Conservation (phyloP, 129 eudicot genomes). For the Kitagawia praeruptora region DNA sequence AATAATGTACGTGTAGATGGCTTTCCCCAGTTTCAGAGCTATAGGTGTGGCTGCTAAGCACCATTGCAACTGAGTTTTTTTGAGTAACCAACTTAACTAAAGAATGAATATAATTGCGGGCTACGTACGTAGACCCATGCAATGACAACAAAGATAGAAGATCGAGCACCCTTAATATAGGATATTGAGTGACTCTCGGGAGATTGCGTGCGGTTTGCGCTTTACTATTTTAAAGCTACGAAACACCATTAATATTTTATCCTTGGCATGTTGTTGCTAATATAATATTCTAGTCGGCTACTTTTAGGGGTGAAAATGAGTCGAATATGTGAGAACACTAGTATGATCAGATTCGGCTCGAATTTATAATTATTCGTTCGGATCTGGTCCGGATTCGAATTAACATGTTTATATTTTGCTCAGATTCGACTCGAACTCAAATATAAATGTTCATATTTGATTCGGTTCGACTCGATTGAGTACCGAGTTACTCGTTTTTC, state of each 20-base stretch:
- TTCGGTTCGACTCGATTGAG: too few species aligned
- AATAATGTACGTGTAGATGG: neutral
- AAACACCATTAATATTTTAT: neutral
- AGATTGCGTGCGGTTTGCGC: neutral
- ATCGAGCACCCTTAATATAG: neutral
- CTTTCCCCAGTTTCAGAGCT: neutral
- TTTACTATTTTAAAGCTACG: neutral
- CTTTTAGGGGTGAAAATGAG: too few species aligned
- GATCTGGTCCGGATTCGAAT: too few species aligned
- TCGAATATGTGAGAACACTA: too few species aligned
- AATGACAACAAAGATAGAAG: constrained; percentile 2
- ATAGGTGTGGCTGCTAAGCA: neutral
- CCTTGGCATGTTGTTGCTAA: too few species aligned
- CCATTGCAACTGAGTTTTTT: neutral
- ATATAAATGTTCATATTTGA: too few species aligned
- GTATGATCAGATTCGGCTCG: too few species aligned
- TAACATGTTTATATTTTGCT: too few species aligned
- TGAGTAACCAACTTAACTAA: neutral
- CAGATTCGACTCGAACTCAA: too few species aligned
- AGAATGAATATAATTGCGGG: constrained; percentile 10
- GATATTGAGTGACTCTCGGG: neutral
- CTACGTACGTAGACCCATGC: constrained; percentile 15
- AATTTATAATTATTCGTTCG: too few species aligned
- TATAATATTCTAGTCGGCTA: too few species aligned
- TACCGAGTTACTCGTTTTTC: too few species aligned